Conservation (phyloP, 208 protist genomes). For the Leishmania amazonensis region DNA sequence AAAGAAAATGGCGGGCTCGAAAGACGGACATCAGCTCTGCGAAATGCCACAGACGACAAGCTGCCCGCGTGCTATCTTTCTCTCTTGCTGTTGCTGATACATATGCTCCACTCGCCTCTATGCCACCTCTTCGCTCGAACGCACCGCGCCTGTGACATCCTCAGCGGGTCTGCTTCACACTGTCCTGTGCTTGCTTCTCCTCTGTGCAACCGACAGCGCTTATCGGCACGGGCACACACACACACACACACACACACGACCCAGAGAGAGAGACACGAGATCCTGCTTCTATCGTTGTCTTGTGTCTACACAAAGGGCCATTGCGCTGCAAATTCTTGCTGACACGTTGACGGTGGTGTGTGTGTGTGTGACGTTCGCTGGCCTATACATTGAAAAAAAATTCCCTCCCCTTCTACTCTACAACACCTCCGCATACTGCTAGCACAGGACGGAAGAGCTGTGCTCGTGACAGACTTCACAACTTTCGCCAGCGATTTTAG, state of each 20-base stretch:
- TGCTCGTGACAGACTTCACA: neutral
- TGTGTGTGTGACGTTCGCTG: neutral
- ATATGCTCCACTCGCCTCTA: neutral
- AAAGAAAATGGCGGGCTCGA: neutral
- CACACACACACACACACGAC: neutral
- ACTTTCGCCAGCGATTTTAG: neutral
- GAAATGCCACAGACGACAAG: neutral
- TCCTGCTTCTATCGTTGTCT: neutral
- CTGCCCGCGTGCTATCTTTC: neutral
- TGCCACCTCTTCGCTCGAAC: neutral
- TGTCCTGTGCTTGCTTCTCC: neutral
- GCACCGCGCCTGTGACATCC: neutral
- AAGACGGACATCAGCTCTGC: neutral
- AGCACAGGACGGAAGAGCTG: neutral
- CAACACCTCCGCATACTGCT: neutral
- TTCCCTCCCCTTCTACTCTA: too few relatives aligned
- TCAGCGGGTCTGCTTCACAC: neutral
- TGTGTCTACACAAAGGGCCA: neutral
- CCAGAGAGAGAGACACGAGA: neutral
- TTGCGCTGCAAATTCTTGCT: neutral
- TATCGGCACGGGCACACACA: neutral
- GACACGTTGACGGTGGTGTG: neutral
- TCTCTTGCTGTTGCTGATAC: too few relatives aligned
- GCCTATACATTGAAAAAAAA: neutral
- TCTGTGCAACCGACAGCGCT: neutral